phyloP scores from a whole-genome alignment of 2,329 filamentous ascomycete species.

The Grosmannia huntii region DNA sequence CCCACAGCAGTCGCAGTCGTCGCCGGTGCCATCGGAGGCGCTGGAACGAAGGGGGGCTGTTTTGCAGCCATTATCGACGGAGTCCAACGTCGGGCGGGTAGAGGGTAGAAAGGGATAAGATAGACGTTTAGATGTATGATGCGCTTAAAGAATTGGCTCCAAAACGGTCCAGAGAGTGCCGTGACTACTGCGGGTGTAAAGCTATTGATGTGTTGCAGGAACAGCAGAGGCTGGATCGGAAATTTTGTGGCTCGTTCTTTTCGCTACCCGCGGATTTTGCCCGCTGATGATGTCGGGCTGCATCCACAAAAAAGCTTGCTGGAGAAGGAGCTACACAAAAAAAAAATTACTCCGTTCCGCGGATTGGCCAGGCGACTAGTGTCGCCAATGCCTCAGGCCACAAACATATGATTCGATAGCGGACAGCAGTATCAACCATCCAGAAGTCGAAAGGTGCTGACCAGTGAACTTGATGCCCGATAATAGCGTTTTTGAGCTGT shows the following conservation, averaged over 20 bases:
- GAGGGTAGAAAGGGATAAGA: neutral
- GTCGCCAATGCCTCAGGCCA: conserved; percentile 9
- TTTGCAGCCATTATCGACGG: conserved; percentile 23
- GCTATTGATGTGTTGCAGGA: neutral
- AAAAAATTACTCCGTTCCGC: neutral
- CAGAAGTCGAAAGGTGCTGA: neutral
- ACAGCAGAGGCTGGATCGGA: neutral
- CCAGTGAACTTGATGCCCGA: conserved; percentile 14
- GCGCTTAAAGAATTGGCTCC: neutral
- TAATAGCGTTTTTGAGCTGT: conserved; percentile 41
- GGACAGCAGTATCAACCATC: neutral
- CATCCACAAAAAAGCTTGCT: conserved; percentile 9
- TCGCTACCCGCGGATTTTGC: conserved; percentile 5
- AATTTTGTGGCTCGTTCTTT: conserved; percentile 1
- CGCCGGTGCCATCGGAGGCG: conserved; percentile 21
- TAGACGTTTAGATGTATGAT: neutral
- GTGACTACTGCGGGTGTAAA: neutral
- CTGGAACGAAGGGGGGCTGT: conserved; percentile 25
- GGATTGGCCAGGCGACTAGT: neutral
- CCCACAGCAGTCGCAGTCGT: conserved; percentile 30
- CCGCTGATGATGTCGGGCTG: conserved; percentile 13
- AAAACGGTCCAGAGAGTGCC: neutral
- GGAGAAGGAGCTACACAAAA: conserved; percentile 13
- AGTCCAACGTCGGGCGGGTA: neutral
- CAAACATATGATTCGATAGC: conserved; percentile 9